Conservation (phyloP, 805 yeast genomes). For the Lachancea waltii region DNA sequence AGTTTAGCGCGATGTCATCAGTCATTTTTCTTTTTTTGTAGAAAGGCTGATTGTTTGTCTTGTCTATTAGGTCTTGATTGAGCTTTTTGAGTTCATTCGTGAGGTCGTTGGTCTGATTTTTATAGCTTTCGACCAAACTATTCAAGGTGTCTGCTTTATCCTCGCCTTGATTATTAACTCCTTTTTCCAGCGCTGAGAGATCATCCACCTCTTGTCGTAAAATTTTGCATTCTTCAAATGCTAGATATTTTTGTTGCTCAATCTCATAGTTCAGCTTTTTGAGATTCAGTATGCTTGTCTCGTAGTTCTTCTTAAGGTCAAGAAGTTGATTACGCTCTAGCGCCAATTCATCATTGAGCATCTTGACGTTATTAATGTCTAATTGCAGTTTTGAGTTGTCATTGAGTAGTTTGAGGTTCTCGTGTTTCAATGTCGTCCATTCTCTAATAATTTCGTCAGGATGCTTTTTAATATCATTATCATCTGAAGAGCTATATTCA, state of each 20-base stretch:
- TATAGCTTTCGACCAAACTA: conserved; percentile 48
- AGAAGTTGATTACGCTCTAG: conserved; percentile 35
- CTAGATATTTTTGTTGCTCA: conserved; percentile 45
- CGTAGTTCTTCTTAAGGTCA: conserved; percentile 26
- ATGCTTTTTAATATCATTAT: conserved; percentile 7
- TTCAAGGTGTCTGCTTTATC: conserved; percentile 19
- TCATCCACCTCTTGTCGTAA: conserved; percentile 51
- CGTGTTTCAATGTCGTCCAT: conserved; percentile 37
- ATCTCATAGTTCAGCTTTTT: conserved; percentile 37
- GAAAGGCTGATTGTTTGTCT: conserved; percentile 11
- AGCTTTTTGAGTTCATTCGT: conserved; percentile 34
- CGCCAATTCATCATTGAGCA: conserved; percentile 32
- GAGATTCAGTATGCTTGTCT: conserved; percentile 24
- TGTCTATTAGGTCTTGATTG: conserved; percentile 23
- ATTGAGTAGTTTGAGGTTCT: conserved; percentile 33
- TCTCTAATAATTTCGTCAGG: conserved; percentile 37
- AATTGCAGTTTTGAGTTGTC: conserved; percentile 26
- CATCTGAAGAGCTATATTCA: conserved; percentile 34
- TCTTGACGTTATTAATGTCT: conserved; percentile 23
- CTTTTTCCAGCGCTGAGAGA: conserved; percentile 31
- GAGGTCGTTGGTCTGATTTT: conserved; percentile 41
- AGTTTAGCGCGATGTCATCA: conserved; percentile 23
- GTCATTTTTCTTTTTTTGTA: conserved; percentile 28
- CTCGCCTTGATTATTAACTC: conserved; percentile 16
- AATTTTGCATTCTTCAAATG: conserved; percentile 53